These are phyloP conservation scores for Trametes meyenii DNA, from an alignment of 768 basidiomycete species.

Conservation along the genomic window DNA sequence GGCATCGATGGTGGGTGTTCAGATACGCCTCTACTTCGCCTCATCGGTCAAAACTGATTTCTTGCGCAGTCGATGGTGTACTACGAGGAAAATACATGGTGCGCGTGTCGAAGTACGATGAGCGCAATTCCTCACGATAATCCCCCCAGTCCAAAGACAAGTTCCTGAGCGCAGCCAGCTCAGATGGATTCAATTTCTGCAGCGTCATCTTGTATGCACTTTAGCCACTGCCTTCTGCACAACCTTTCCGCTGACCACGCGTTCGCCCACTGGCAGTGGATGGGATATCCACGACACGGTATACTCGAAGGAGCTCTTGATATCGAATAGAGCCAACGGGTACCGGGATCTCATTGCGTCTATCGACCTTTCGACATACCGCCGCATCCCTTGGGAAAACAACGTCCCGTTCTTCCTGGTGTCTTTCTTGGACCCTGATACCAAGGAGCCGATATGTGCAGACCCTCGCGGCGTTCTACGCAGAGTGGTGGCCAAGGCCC, in stretches of 20 bases:
- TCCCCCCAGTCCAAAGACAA: slow-evolving; percentile 81
- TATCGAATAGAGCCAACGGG: slow-evolving; percentile 91
- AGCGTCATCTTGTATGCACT: slow-evolving; percentile 84
- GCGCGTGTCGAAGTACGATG: slow-evolving; percentile 15
- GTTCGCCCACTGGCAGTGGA: slow-evolving; percentile 48
- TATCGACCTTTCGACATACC: slow-evolving; percentile 86
- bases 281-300: slow-evolving; percentile 93
- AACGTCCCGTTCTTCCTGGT: slow-evolving; percentile 93
- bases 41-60: not conserved
- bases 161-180: slow-evolving; percentile 78
- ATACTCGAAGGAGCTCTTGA: slow-evolving; percentile 82
- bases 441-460: slow-evolving; percentile 71
- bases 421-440: slow-evolving; percentile 87
- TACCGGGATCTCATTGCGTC: slow-evolving; percentile 86
- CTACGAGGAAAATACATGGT: slow-evolving; percentile 95
- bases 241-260: not conserved
- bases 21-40: not conserved
- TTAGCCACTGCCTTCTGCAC: not conserved
- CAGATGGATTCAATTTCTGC: slow-evolving; percentile 91
- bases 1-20: slow-evolving; percentile 67
- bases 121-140: not conserved
- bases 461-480: slow-evolving; percentile 87
- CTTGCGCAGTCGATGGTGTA: slow-evolving; percentile 79
- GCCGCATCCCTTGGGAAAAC: slow-evolving; percentile 90
- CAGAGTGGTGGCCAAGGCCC: slow-evolving; percentile 54